A percentile compares a stretch with the other conserved stretches of the same genome.
phyloP scores from a whole-genome alignment of 257 asterid species.

The Primulina huaijiensis region DNA sequence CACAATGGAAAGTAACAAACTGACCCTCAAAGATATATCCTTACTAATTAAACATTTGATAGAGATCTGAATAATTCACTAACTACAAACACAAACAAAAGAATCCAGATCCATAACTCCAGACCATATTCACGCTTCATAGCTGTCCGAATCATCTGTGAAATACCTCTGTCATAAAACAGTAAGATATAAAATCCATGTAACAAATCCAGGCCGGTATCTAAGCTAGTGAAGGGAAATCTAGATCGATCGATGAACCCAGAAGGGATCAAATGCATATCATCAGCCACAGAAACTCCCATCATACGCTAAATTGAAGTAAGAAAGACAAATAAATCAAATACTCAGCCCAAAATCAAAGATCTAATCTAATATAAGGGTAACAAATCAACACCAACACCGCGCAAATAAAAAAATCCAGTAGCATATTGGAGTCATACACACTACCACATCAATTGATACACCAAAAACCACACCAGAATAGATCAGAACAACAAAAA shows the following conservation, averaged over 20 bases:
- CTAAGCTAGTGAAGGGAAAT: no score
- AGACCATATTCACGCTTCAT: background rate
- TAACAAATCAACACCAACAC: no score
- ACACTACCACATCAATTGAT: background rate
- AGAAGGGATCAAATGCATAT: no score
- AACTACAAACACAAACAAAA: background rate
- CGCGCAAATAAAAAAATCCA: no score
- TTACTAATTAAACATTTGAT: no score
- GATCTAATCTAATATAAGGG: no score
- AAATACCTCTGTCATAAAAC: no score
- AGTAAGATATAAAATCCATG: background rate
- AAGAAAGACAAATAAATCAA: no score
- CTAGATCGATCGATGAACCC: no score
- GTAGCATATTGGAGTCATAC: background rate
- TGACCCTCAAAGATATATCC: background rate
- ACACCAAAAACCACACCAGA: background rate
- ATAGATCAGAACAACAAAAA: background rate
- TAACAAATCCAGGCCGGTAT: background rate
- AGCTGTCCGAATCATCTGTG: background rate
- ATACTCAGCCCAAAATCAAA: no score
- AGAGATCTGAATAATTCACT: background rate
- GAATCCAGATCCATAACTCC: background rate
- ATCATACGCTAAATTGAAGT: no score
- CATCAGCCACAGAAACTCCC: no score
- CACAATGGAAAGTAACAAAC: background rate